Evolutionary conservation across 148 eudicot genomes (phyloP).

Genomic region (Diospyros lotus): DNA sequence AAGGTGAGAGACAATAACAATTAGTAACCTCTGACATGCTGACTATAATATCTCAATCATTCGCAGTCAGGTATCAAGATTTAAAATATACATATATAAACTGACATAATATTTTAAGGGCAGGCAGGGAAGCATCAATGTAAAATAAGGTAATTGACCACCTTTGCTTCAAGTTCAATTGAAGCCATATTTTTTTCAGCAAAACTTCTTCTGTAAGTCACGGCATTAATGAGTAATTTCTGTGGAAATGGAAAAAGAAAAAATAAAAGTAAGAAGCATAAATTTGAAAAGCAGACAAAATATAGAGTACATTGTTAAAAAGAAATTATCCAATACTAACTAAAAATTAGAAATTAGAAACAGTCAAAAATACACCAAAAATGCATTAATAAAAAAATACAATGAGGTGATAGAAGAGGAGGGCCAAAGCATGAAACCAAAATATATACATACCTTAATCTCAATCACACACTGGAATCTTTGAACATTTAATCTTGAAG

Average conservation of each 20-base stretch:
- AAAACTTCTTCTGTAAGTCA: conserved; percentile 55
- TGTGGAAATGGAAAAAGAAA: conserved; percentile 22
- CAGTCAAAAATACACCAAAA: conserved; percentile 1
- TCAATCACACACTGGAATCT: conserved; percentile 52
- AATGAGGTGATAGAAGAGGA: not conserved
- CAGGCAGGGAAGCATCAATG: not conserved
- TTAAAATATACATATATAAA: not conserved
- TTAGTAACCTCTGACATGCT: not conserved
- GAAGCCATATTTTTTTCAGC: conserved; percentile 54
- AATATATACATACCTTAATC: conserved; percentile 47
- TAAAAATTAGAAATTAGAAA: not conserved
- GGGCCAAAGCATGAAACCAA: not conserved
- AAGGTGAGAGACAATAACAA: not conserved
- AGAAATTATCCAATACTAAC: not conserved
- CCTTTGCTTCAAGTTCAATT: conserved; percentile 83
- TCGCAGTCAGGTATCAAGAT: not conserved
- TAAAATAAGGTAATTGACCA: conserved; percentile 16
- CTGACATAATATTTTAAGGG: not conserved
- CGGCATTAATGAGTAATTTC: conserved; percentile 65
- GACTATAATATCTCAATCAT: not conserved
- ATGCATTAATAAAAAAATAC: not conserved
- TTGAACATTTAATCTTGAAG: conserved; percentile 43
- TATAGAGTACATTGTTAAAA: not conserved
- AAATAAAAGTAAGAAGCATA: not conserved
- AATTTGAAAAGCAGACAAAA: not conserved